Evolutionary conservation across 345 rosid species (phyloP).

Genomic region (Erodium maritimum): DNA sequence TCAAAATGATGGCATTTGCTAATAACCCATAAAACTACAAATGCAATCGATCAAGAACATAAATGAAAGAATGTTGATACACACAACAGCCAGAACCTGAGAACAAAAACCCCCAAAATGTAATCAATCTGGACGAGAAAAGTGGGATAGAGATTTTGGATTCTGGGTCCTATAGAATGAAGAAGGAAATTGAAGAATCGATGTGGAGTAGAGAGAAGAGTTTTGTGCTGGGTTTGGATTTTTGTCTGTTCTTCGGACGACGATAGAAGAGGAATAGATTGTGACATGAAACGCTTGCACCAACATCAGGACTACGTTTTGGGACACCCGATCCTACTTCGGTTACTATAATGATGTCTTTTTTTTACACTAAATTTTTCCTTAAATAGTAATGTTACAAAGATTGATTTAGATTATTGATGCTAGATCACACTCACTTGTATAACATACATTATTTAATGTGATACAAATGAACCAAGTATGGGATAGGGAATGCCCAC

Average conservation of each 20-base stretch:
- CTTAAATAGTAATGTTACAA: too few relatives aligned
- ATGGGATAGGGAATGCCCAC: too few relatives aligned
- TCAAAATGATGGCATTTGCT: background rate
- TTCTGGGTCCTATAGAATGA: background rate
- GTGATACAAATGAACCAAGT: too few relatives aligned
- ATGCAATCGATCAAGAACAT: background rate
- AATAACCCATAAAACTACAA: background rate
- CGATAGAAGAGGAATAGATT: background rate
- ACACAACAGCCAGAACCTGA: background rate
- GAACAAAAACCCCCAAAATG: background rate
- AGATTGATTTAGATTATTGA: too few relatives aligned
- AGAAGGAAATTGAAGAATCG: background rate
- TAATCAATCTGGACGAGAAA: background rate
- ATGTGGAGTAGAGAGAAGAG: background rate
- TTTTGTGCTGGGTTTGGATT: background rate
- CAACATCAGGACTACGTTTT: background rate
- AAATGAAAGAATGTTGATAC: background rate
- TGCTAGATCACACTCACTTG: too few relatives aligned
- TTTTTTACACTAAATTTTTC: too few relatives aligned
- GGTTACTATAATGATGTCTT: background rate
- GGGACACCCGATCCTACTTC: background rate
- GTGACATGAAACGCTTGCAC: background rate
- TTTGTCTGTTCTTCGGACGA: background rate
- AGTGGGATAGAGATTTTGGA: background rate
- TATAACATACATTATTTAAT: too few relatives aligned